Conservation (phyloP, 1,284 basidiomycete genomes). For the Tremellales sp. region DNA sequence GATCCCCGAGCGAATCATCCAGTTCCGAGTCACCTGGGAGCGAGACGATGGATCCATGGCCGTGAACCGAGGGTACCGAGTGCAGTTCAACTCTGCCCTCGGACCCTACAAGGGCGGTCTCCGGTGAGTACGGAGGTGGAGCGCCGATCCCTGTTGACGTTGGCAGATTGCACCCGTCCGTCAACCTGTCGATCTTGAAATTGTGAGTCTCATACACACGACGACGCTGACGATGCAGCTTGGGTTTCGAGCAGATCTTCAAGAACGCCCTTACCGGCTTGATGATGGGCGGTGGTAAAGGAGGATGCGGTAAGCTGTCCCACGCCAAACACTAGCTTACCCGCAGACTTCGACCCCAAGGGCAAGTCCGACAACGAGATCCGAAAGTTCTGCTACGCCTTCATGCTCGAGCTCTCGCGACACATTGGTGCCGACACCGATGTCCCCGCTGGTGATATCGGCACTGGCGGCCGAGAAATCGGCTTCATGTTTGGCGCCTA, state of each 20-base stretch:
- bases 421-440: conserved; percentile 73
- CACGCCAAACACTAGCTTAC: conserved; percentile 7
- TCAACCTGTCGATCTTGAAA: conserved; percentile 79
- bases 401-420: conserved; percentile 68
- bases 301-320: conserved; percentile 47
- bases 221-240: conserved; percentile 42
- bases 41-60: conserved; percentile 65
- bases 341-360: conserved; percentile 73
- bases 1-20: conserved; percentile 71
- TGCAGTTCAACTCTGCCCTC: conserved; percentile 77
- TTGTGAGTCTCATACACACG: conserved; percentile 50
- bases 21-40: conserved; percentile 77
- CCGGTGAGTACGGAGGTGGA: too few relatives aligned
- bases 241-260: conserved; percentile 78
- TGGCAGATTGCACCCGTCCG: conserved; percentile 74
- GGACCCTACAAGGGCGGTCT: conserved; percentile 81
- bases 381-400: conserved; percentile 62
- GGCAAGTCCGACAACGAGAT: conserved; percentile 74
- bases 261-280: conserved; percentile 78
- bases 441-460: conserved; percentile 75
- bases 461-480: conserved; percentile 65
- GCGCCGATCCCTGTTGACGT: too few relatives aligned
- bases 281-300: conserved; percentile 71
- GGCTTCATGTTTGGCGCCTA: conserved; percentile 70
- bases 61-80: conserved; percentile 73